Conservation (phyloP, 2,329 filamentous ascomycete genomes). For the Monosporascus sp. region DNA sequence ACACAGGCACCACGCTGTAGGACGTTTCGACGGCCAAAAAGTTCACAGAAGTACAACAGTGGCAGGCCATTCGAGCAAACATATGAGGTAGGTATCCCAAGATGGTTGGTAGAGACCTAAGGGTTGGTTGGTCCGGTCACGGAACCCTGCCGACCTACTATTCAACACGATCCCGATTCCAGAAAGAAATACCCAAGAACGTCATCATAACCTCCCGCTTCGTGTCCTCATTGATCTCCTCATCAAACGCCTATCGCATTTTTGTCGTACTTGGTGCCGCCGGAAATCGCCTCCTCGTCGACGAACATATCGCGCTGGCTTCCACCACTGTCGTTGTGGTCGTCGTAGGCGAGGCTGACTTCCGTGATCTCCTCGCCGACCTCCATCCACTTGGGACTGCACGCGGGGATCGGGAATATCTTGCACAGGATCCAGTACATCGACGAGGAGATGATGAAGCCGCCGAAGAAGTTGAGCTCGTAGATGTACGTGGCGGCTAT, state of each 20-base stretch:
- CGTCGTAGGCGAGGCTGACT: conserved; percentile 41
- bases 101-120: too few relatives aligned
- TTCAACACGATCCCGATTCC: too few relatives aligned
- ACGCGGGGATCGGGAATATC: conserved; percentile 67
- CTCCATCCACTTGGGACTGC: conserved; percentile 61
- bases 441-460: conserved; percentile 63
- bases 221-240: background rate
- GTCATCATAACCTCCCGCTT: background rate
- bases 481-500: conserved; percentile 80
- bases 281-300: conserved; percentile 31
- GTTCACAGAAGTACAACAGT: too few relatives aligned
- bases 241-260: background rate
- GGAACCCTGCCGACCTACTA: too few relatives aligned
- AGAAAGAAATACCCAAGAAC: too few relatives aligned
- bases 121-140: too few relatives aligned
- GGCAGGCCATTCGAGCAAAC: too few relatives aligned
- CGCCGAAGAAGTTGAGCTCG: conserved; percentile 84
- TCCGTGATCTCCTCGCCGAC: conserved; percentile 45
- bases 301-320: conserved; percentile 27
- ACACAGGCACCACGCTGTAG: too few relatives aligned
- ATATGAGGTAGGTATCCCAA: too few relatives aligned
- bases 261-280: conserved; percentile 15
- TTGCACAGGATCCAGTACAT: conserved; percentile 68
- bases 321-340: conserved; percentile 35
- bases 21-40: too few relatives aligned